Evolutionary conservation across 192 early-diverging fungal species (phyloP).

Genomic region (Lobulomyces angularis): DNA sequence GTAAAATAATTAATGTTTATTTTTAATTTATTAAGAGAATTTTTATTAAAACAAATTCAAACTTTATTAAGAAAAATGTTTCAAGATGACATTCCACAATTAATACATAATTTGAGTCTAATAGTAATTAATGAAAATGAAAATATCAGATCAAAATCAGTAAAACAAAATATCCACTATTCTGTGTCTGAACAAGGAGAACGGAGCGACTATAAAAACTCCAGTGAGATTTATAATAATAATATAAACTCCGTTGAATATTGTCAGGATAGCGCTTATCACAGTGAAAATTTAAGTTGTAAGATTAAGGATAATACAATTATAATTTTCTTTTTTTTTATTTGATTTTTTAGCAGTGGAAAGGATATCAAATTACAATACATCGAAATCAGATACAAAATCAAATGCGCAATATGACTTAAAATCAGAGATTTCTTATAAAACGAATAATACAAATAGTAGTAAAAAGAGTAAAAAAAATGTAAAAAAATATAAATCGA

Average conservation of each 20-base stretch:
- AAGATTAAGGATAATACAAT: neutral
- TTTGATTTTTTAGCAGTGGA: neutral
- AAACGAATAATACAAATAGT: neutral
- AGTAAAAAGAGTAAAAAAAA: neutral
- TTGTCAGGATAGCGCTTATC: neutral
- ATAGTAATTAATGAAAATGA: constrained; percentile 36
- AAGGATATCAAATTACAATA: constrained; percentile 4
- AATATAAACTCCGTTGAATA: neutral
- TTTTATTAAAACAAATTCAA: constrained; percentile 87
- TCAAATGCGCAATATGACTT: neutral
- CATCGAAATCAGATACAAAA: neutral
- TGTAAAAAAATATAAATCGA: constrained; percentile 3
- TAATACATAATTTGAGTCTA: constrained; percentile 83
- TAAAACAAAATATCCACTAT: neutral
- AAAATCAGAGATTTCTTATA: neutral
- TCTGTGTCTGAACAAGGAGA: neutral
- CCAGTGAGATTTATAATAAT: neutral
- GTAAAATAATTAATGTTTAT: no score
- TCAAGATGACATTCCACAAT: constrained; percentile 80
- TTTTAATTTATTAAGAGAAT: no score
- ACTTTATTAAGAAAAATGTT: constrained; percentile 78
- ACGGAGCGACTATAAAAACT: neutral
- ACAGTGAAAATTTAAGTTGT: neutral
- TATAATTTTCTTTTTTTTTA: neutral
- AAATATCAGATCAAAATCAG: no score